Conservation (phyloP, 106 monocot species). For the Acanthochlamys bracteata region DNA sequence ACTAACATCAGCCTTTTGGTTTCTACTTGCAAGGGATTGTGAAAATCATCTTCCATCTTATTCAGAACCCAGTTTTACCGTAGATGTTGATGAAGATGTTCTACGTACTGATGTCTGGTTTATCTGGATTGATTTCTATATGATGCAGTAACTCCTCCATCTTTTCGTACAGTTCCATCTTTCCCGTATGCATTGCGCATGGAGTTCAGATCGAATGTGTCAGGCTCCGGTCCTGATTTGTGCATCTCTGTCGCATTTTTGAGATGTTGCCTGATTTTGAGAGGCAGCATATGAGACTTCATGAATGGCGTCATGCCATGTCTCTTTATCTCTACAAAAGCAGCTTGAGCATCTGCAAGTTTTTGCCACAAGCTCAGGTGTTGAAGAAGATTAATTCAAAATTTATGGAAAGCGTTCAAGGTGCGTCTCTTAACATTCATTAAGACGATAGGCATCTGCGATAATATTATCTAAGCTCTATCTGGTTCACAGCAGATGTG, state of each 20-base stretch:
- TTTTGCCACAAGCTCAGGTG: not conserved
- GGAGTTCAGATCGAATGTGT: conserved; percentile 71
- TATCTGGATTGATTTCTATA: conserved; percentile 42
- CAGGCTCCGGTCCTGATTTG: conserved; percentile 66
- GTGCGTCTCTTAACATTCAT: conserved; percentile 38
- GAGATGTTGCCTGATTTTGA: conserved; percentile 68
- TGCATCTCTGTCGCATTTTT: conserved; percentile 74
- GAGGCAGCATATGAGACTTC: conserved; percentile 94
- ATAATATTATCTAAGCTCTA: conserved; percentile 84
- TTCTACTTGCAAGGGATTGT: conserved; percentile 18
- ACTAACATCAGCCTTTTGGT: conserved; percentile 59
- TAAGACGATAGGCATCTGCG: conserved; percentile 88
- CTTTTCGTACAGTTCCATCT: conserved; percentile 47
- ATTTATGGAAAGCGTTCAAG: not conserved
- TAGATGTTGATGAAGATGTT: conserved; percentile 82
- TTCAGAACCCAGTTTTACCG: conserved; percentile 55
- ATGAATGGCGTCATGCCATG: conserved; percentile 72
- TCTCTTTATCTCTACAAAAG: conserved; percentile 70
- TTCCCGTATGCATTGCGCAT: conserved; percentile 82
- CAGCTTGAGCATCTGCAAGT: conserved; percentile 47
- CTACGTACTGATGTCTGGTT: conserved; percentile 68
- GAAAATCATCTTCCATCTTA: conserved; percentile 71
- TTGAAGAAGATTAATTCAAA: not conserved
- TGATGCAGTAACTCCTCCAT: conserved; percentile 62
- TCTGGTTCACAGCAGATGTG: conserved; percentile 98